Evolutionary conservation across 805 yeast species (phyloP).

Genomic region (Saturnispora sanitii): DNA sequence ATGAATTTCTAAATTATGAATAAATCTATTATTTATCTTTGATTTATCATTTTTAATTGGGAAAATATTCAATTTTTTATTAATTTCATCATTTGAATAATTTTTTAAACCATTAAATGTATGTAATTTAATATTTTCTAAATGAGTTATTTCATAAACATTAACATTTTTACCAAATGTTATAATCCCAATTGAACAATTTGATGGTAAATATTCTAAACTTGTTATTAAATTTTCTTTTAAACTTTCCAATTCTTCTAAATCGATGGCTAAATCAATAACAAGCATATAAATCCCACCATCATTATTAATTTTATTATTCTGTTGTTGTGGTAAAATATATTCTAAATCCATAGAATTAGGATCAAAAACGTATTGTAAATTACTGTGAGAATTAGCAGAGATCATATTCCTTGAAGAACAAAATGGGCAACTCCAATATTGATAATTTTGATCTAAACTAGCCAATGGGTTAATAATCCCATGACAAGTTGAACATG

Average conservation of each 20-base stretch:
- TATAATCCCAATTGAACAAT: constrained; percentile 47
- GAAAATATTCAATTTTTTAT: constrained; percentile 30
- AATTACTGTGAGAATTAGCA: constrained; percentile 14
- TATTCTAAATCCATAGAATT: constrained; percentile 45
- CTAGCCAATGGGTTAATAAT: constrained; percentile 44
- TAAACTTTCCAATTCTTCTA: constrained; percentile 37
- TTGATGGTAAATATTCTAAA: constrained; percentile 38
- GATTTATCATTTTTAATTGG: constrained; percentile 17
- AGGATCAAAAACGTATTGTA: constrained; percentile 31
- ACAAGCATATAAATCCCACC: constrained; percentile 42
- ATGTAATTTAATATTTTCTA: constrained; percentile 27
- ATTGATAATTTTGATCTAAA: constrained; percentile 23
- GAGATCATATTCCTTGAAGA: constrained; percentile 35
- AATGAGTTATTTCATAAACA: constrained; percentile 41
- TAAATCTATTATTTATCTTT: constrained; percentile 28
- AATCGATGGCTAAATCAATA: constrained; percentile 46
- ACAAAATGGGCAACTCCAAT: constrained; percentile 54
- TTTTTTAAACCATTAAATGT: constrained; percentile 49
- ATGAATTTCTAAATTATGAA: constrained; percentile 38
- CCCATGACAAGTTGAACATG: constrained; percentile 47
- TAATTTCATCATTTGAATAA: constrained; percentile 39
- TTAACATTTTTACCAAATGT: constrained; percentile 52
- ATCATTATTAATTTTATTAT: not conserved
- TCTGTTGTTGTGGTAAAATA: constrained; percentile 19
- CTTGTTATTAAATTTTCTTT: constrained; percentile 40